phyloP scores from a whole-genome alignment of 768 basidiomycete genomes.

The Stropharia rugosoannulata region DNA sequence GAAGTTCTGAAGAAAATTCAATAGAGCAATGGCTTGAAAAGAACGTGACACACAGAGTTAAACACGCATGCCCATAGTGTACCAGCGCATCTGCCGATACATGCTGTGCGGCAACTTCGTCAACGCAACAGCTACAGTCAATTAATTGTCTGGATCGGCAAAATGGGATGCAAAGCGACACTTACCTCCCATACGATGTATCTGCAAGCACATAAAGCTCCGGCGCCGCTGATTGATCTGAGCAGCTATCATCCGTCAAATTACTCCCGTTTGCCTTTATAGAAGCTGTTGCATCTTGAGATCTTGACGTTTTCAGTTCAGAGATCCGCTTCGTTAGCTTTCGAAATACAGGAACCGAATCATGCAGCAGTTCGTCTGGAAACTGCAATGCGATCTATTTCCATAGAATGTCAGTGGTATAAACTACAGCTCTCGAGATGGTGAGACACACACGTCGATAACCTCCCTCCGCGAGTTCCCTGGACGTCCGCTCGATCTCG shows the following conservation, averaged over 20 bases:
- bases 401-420: background rate
- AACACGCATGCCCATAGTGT: conserved; percentile 96
- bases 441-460: conserved; percentile 64
- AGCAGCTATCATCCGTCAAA: background rate
- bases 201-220: conserved; percentile 92
- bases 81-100: conserved; percentile 89
- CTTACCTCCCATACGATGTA: conserved; percentile 94
- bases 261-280: background rate
- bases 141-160: background rate
- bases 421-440: background rate
- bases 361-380: conserved; percentile 87
- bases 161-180: conserved; percentile 1
- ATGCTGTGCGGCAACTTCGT: conserved; percentile 94
- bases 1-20: conserved; percentile 57
- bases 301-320: conserved; percentile 20
- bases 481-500: conserved; percentile 68
- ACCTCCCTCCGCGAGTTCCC: conserved; percentile 56
- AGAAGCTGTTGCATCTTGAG: conserved; percentile 12
- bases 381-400: conserved; percentile 89
- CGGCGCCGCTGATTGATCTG: background rate
- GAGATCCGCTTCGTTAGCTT: conserved; percentile 50
- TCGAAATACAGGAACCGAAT: conserved; percentile 83
- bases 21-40: background rate
- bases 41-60: conserved; percentile 70
- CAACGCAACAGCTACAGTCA: conserved; percentile 82